phyloP scores from a whole-genome alignment of 345 rosid genomes.

The Moringa oleifera region DNA sequence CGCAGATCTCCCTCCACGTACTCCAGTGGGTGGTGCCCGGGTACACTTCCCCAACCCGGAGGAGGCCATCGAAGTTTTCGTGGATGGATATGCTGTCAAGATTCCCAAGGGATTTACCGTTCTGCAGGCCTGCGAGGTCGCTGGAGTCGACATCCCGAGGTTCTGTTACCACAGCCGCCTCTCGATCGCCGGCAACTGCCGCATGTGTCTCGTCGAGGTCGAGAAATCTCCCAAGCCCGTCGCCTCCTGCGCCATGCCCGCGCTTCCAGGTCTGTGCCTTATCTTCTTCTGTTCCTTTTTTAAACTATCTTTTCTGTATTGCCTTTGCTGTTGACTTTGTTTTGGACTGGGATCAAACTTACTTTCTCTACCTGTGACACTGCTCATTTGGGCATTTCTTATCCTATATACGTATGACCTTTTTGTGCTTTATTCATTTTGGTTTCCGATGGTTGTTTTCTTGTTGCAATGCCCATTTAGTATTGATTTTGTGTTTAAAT shows the following conservation, averaged over 20 bases:
- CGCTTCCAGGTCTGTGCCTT: conserved; percentile 80
- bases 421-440: no score
- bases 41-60: conserved; percentile 79
- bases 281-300: no score
- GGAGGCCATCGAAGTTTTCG: conserved; percentile 96
- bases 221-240: conserved; percentile 99
- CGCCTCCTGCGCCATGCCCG: conserved; percentile 99
- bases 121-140: conserved; percentile 95
- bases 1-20: conserved; percentile 48
- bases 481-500: background rate
- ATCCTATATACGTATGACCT: background rate
- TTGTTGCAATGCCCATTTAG: background rate
- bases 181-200: conserved; percentile 95
- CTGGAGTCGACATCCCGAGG: conserved; percentile 98
- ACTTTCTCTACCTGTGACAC: background rate
- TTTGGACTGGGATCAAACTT: background rate
- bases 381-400: background rate
- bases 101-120: conserved; percentile 97
- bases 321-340: background rate
- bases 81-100: conserved; percentile 88
- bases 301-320: background rate
- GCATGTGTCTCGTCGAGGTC: conserved; percentile 99
- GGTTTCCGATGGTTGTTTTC: background rate
- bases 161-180: conserved; percentile 90
- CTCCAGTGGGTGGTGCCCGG: conserved; percentile 80